Evolutionary conservation across 163 green algal genomes (phyloP), one percentile per base, ranked within the genome.

Genomic region (Chloroidium sp.): DNA sequence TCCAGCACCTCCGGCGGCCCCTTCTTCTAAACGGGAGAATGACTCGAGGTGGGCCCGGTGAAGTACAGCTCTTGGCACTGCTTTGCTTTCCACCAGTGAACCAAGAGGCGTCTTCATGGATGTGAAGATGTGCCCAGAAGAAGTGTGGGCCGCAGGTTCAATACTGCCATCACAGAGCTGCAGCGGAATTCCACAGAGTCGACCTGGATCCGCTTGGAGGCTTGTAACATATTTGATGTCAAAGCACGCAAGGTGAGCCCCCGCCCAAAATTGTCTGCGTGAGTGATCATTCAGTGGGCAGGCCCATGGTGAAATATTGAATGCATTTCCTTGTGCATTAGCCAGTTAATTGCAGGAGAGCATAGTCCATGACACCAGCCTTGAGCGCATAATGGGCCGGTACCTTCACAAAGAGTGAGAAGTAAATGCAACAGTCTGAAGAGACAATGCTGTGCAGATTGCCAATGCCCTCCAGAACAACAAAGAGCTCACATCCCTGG

Each of bases 171-270:
- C 4, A 78, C 84, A 58, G 62, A 76, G 57, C 61, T 89, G 60
- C 67, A 78, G 58, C 61, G 74, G 64, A 81, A 86, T 69, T 81
- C 85, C 61, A 84, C 83, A 59, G 85, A 89, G 10, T 84, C 87
- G 57, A 89, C 93, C 81, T 94, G 91, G 91, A 75, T 94, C 4
- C 84, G 86, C 72, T 86, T 94, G 14, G 78, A 62, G 0, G 78
- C 80, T 61, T 88, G 85, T 36, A 81, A 88, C 79, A 81, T 94
- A 59, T 79, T 84, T 61, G 90, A 94, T 72, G 76, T 79, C 6
- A 91, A 92, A 62, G 75, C 85, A 0, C 84, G 83, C 58, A 93
- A 91, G 87, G 84, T 92, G 69, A 13, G 78, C 13, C 2, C 14
- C 64, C 36, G 13, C 64, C 2, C 0, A 57, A 0, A 10, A n/a